A percentile compares a stretch with the other conserved stretches of the same genome.
Conservation (phyloP, 2,329 filamentous ascomycete species). For the Cercospora sojina region DNA sequence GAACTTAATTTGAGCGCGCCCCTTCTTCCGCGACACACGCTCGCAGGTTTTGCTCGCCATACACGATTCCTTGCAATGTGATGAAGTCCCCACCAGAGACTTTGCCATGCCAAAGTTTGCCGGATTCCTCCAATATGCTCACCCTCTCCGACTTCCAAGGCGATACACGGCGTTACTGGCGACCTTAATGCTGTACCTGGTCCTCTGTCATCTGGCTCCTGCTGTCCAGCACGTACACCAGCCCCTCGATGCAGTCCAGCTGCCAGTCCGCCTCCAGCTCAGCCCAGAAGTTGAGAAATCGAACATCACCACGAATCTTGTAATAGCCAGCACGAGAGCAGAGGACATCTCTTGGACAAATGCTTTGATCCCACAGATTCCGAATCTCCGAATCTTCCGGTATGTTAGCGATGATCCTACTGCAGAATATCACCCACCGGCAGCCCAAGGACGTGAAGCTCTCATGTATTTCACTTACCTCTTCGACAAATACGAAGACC, state of each 20-base stretch:
- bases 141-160: neutral
- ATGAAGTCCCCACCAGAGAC: neutral
- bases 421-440: constrained; percentile 50
- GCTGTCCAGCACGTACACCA: constrained; percentile 3
- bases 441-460: constrained; percentile 62
- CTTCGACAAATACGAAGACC: constrained; percentile 58
- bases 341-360: constrained; percentile 25
- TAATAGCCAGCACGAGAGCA: constrained; percentile 20
- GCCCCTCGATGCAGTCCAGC: neutral
- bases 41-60: neutral
- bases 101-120: neutral
- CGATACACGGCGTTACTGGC: neutral
- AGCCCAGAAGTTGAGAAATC: neutral
- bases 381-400: constrained; percentile 24
- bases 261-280: neutral
- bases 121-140: neutral
- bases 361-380: constrained; percentile 11
- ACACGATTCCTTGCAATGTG: neutral
- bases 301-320: constrained; percentile 15
- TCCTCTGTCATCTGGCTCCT: neutral
- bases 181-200: neutral
- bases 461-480: constrained; percentile 62
- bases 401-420: constrained; percentile 28
- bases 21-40: neutral
- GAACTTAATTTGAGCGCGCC: neutral